Base-by-base conservation (phyloP, 306 rosid species). In the Oemleria cerasiformis region DNA sequence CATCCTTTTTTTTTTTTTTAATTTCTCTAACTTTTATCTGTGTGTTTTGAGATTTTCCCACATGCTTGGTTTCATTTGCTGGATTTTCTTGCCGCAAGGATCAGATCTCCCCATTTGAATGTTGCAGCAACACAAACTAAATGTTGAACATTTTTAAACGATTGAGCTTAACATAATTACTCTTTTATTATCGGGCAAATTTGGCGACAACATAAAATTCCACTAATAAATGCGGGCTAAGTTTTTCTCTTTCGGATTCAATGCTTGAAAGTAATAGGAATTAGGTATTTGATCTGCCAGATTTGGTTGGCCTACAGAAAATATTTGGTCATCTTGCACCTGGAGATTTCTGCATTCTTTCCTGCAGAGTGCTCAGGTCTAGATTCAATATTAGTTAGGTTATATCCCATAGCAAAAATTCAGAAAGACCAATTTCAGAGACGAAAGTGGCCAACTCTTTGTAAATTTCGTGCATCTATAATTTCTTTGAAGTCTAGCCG, bases 311-410 rank as follows among this genome's bases (percentile, higher is more conserved):
- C 42, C 25, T 21, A 17, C 13, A 5, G 40, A 56, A 70, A 7
- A 23, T 70, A 47, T 56, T 56, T 70, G 73, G 65, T 15, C 47
- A 15, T 70, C 40, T 41, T 70, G 73, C 74, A 70, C 63, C 50
- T 41, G 39, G 43, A 54, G 62, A 51, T 45, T 65, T 70, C 54
- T 15, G 9, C 65, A 56, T 55, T 70, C 30, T 34, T 56, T 23
- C 30, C 12, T 15, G 50, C 73, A 41, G 30, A 54, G n/a, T 60
- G 65, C 48, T 13, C 10, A 9, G 54, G 43, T 23, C 65, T 69
- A 55, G 14, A 68, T 55, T 54, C 23, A 9, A 23, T 10, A 25
- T 7, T 16, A 23, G 65, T 70, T 70, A 70, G 65, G 74, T 23
- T 70, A 2, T 15, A 56, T 70, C 43, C 65, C 74, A 70, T 21